Conservation (phyloP, 148 eudicot species). For the Silene latifolia region DNA sequence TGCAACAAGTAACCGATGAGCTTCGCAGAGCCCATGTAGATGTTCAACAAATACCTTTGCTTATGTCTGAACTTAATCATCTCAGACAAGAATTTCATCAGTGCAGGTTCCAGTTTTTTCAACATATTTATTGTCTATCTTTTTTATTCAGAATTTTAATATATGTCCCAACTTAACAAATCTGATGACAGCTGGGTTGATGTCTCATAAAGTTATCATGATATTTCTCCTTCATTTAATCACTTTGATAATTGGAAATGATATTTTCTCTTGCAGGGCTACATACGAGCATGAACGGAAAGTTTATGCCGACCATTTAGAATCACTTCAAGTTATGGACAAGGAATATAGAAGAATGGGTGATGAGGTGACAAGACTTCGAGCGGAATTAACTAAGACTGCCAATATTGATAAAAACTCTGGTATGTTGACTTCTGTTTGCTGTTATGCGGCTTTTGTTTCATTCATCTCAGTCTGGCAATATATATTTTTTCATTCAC, state of each 20-base stretch:
- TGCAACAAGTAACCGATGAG: conserved; percentile 57
- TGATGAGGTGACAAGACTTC: conserved; percentile 88
- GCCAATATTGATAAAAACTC: conserved; percentile 56
- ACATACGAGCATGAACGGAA: conserved; percentile 96
- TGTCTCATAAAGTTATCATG: not conserved
- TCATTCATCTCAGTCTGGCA: not conserved
- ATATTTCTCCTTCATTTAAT: not conserved
- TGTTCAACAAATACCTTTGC: conserved; percentile 63
- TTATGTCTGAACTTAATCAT: conserved; percentile 71
- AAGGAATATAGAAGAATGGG: conserved; percentile 88
- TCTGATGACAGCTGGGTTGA: conserved; percentile 1
- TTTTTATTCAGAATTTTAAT: not conserved
- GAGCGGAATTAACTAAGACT: conserved; percentile 60
- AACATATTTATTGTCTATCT: not conserved
- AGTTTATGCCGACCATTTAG: conserved; percentile 81
- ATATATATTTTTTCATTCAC: not conserved
- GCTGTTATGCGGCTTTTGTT: too few species aligned
- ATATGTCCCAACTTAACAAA: not conserved
- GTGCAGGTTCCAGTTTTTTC: conserved; percentile 55
- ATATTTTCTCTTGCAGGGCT: conserved; percentile 45
- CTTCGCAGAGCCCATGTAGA: conserved; percentile 71
- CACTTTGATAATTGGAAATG: conserved; percentile 3
- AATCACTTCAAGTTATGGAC: conserved; percentile 95
- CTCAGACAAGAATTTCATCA: conserved; percentile 88
- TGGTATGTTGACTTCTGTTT: conserved; percentile 37